Evolutionary conservation across 192 early-diverging fungal genomes (phyloP), one percentile per base, ranked within the genome.

Genomic region (Entomortierella lignicola): DNA sequence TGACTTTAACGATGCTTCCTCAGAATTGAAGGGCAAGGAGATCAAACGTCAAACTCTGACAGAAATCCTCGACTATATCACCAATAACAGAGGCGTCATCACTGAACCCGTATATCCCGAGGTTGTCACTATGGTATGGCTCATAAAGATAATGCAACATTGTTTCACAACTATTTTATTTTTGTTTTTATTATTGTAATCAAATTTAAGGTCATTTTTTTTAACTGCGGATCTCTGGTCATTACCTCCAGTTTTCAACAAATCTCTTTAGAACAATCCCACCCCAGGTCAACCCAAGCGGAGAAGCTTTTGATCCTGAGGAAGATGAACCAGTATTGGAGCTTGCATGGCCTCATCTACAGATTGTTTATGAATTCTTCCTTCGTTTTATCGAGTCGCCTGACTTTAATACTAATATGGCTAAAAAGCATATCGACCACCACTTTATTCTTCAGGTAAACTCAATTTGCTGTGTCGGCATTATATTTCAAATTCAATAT

Each of bases 241-340:
- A 20, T 21, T 61, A n/a, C 5, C n/a, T 37, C 12, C 42, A 96
- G 95, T 95, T 96, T 89, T 88, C 94, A 27, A 88, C 90, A 3
- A 99, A 99, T 84, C 85, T 99, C 21, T 99, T 99, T 83, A 89
- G 98, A 52, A 95, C 97, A 4, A 95, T 99, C 25, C 94, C 98
- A 12, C 98, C 98, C 1, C 96, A 95, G 84, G 92, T 96, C 39
- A 98, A 96, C 70, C 95, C 95, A 25, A 91, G 88, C 47, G 98
- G 96, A 47, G 98, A 98, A 62, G 96, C 94, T 21, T 99, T 96
- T 72, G 98, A 99, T 83, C 97, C 98, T 11, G 98, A 99, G 72
- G 98, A 99, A 66, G 98, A 99, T 81, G 98, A 99, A 80, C 98
- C 98, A 7, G 95, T 96, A 4, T 84, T 99, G 54, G 98, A 99